Evolutionary conservation across 345 rosid species (phyloP), one percentile per base, ranked within the genome.

Genomic region (Euphorbia pulcherrima): DNA sequence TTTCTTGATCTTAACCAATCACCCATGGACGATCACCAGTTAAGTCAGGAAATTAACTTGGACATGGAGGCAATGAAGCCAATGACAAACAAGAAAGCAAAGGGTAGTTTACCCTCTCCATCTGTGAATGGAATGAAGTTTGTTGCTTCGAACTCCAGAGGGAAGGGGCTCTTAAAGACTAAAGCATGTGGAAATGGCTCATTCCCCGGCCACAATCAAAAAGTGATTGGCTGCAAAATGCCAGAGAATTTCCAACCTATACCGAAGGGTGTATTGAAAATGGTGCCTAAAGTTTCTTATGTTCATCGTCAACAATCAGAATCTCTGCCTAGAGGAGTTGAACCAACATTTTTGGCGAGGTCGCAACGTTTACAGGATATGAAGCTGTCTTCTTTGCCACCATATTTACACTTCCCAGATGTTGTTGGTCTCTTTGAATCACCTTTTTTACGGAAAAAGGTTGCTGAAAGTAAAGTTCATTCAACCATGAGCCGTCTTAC

Each of bases 181-280:
- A 85, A 81, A 78, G 62, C 72, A 70, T 26, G 75, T 16, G 67
- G 68, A 7, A 77, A 59, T 44, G 70, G 77, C 64, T 52, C 72
- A 40, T 68, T 58, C 67, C 75, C 68, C 67, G 70, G 59, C 67
- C 78, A 61, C 60, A 72, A 72, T 37, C 76, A 71, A 48, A 76
- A 76, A 68, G 39, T 59, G 40, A 60, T 54, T 39, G 74, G 74
- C 37, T 51, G 60, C 67, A 74, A 70, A 51, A 28, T 55, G 29
- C 55, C 33, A 0, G 74, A 74, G 64, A 75, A 62, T 33, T 62
- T 35, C 65, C 85, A 77, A 70, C 30, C 73, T 46, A 74, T 75
- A 41, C 83, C 86, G 24, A 86, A 83, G 77, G 90, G 93, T 68
- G 65, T 86, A 65, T 73, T 88, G 77, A 88, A 85, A 81, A 74